Evolutionary conservation across 2,329 filamentous ascomycete genomes (phyloP).

Genomic region (Arthrocladium fulminans): DNA sequence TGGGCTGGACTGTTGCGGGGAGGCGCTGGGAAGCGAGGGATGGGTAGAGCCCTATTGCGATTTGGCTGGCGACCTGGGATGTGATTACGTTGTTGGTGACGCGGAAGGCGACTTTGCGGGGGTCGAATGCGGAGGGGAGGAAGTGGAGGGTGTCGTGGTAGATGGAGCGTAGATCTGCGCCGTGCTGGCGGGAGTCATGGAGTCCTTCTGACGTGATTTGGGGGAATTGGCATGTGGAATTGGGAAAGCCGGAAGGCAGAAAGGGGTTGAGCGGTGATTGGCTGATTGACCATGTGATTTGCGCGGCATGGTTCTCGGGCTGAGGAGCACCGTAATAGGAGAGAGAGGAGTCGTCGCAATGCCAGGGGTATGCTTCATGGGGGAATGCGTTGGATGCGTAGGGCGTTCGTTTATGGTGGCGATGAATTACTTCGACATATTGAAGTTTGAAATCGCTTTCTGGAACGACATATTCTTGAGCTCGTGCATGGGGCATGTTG

Average conservation of each 20-base stretch:
- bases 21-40: conserved; percentile 23
- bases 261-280: conserved; percentile 59
- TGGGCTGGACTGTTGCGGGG: conserved; percentile 38
- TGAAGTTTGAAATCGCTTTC: conserved; percentile 52
- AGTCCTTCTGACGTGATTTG: conserved; percentile 67
- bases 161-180: conserved; percentile 65
- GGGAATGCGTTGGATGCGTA: conserved; percentile 72
- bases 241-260: conserved; percentile 51
- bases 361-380: conserved; percentile 61
- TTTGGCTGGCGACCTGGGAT: conserved; percentile 67
- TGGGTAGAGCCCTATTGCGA: conserved; percentile 62
- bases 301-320: conserved; percentile 38
- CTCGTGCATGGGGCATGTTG: conserved; percentile 78
- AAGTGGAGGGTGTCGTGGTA: conserved; percentile 63
- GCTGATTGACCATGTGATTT: conserved; percentile 58
- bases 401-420: conserved; percentile 77
- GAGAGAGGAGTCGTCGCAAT: conserved; percentile 61
- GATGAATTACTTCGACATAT: conserved; percentile 74
- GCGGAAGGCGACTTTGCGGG: conserved; percentile 51
- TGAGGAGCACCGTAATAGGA: conserved; percentile 58
- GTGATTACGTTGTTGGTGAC: conserved; percentile 80
- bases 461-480: conserved; percentile 52
- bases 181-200: conserved; percentile 66
- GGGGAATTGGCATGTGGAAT: conserved; percentile 69
- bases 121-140: conserved; percentile 46